These are phyloP conservation scores for Eimeria falciformis DNA, from an alignment of 169 alveolate genomes.

Conservation along the genomic window DNA sequence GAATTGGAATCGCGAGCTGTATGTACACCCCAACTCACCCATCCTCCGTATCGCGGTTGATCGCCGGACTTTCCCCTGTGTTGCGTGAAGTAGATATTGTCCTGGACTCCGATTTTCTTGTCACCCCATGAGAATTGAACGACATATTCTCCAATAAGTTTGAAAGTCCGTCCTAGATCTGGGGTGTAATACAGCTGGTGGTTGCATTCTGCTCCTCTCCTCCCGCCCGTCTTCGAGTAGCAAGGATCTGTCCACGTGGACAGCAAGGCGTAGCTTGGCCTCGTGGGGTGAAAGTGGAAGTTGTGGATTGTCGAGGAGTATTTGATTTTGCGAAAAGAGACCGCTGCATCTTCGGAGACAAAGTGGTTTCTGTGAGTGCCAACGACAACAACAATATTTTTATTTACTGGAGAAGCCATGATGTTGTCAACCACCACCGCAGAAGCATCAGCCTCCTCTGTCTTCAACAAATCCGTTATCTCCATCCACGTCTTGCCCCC, in stretches of 20 bases:
- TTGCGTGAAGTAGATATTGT: conserved; percentile 86
- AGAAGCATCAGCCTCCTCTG: conserved; percentile 41
- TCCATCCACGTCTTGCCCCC: conserved; percentile 87
- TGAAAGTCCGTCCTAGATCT: conserved; percentile 91
- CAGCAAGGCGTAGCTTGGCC: conserved; percentile 79
- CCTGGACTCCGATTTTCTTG: conserved; percentile 75
- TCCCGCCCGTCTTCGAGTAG: conserved; percentile 1
- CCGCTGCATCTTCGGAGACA: conserved; percentile 81
- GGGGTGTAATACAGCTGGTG: conserved; percentile 90
- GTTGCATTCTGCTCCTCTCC: conserved; percentile 84
- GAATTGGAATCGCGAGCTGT: background rate
- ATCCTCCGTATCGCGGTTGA: conserved; percentile 81
- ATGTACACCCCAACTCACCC: conserved; percentile 65
- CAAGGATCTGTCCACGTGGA: conserved; percentile 86
- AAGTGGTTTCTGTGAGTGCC: conserved; percentile 80
- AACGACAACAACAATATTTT: conserved; percentile 79
- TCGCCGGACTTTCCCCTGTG: conserved; percentile 80
- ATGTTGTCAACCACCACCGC: conserved; percentile 70
- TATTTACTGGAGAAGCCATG: conserved; percentile 84
- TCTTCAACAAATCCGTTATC: conserved; percentile 78
- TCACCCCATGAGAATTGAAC: conserved; percentile 96
- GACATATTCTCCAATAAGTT: conserved; percentile 87
- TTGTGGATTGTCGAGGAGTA: conserved; percentile 79
- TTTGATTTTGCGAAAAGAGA: conserved; percentile 76
- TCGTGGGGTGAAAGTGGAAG: conserved; percentile 84